Base-by-base conservation (phyloP, 2,329 filamentous ascomycete species). In the Blastomyces silverae region DNA sequence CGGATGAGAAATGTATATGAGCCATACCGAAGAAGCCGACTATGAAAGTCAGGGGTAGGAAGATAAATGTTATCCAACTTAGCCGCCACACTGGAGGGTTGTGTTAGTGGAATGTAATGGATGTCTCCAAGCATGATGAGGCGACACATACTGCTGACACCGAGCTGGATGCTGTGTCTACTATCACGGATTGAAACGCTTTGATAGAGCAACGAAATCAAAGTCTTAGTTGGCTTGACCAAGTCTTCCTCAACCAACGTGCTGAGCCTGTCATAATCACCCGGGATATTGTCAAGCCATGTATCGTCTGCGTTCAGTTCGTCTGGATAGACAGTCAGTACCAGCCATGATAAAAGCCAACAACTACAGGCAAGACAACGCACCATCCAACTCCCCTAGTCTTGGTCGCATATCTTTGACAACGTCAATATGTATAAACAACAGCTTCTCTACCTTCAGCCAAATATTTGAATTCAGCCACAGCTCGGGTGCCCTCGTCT, bases 141-240 rank as follows among this genome's bases (percentile, higher is more conserved):
- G 63, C 55, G 62, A 22, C 25, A 67, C 80, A 76, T 81, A 80
- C 82, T 82, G 68, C 74, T 78, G 3, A 80, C 71, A 5, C 80
- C 79, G 1, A 84, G 75, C 63, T 81, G 79, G 3, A 83, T 73
- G 0, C 77, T 80, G 64, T 81, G 79, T 2, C 80, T 75, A 1
- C 80, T 79, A 68, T 84, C 82, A 39, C 81, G 75, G 63, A 84
- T 83, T 3, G 78, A 81, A 5, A 84, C 81, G 11, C 77, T 79
- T 67, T 83, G 83, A 69, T 84, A 84, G 77, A 83, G 80, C 62
- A 80, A 65, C 65, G 83, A 82, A 39, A 77, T 81, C 31, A 83
- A 73, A 62, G 79, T 80, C 34, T 78, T 76, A 0, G 81, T 83
- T 3, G 82, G 81, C 62, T 80, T 80, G 7, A 83, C 75, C 59